phyloP scores from a whole-genome alignment of 768 basidiomycete genomes.

The Hygrophoropsis aurantiaca region DNA sequence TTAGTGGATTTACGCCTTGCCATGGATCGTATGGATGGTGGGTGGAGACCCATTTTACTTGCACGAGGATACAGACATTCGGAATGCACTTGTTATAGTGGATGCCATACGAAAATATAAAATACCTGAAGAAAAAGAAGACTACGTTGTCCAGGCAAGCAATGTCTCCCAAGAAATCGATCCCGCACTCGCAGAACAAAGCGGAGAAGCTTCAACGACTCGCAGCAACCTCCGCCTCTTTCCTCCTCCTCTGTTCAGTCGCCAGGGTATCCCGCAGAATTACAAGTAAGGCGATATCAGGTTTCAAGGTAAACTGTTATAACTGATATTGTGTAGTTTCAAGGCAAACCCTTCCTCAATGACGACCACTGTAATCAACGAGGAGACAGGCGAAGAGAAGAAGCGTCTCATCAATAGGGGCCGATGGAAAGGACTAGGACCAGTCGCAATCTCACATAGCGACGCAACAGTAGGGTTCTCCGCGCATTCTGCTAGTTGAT shows the following conservation, averaged over 20 bases:
- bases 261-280: constrained; percentile 73
- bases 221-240: constrained; percentile 71
- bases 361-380: constrained; percentile 61
- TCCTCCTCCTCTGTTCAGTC: constrained; percentile 88
- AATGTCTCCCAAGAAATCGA: constrained; percentile 49
- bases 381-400: constrained; percentile 77
- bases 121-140: constrained; percentile 68
- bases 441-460: constrained; percentile 65
- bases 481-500: background rate
- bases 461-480: constrained; percentile 44
- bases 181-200: constrained; percentile 36
- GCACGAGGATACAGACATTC: constrained; percentile 1
- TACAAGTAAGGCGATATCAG: too few relatives aligned
- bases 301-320: background rate
- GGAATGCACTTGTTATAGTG: constrained; percentile 43
- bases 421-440: constrained; percentile 85
- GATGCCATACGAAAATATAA: constrained; percentile 69
- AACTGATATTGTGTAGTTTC: too few relatives aligned
- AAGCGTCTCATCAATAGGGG: constrained; percentile 82
- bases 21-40: constrained; percentile 84
- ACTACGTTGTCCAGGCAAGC: constrained; percentile 44
- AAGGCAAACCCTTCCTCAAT: constrained; percentile 77
- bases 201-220: constrained; percentile 17
- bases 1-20: constrained; percentile 66
- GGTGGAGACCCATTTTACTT: constrained; percentile 13